These are phyloP conservation scores for Porpolomopsis calyptriformis DNA, from an alignment of 768 basidiomycete species.

Conservation along the genomic window DNA sequence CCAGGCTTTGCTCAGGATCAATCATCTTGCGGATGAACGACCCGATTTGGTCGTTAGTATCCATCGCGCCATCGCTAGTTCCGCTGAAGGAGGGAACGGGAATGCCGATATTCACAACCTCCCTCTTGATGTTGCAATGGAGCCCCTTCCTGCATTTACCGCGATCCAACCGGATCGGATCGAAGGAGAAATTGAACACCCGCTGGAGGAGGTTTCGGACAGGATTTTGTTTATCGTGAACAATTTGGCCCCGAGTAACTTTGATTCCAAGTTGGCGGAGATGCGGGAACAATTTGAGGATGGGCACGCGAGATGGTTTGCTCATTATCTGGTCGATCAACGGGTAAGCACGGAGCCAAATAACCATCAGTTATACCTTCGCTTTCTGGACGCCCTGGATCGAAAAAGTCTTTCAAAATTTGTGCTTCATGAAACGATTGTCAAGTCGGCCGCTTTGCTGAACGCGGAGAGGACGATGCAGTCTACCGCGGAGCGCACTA, in stretches of 20 bases:
- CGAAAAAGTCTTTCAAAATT: slow-evolving; percentile 56
- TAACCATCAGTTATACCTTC: slow-evolving; percentile 90
- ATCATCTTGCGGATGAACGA: slow-evolving; percentile 74
- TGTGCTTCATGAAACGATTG: slow-evolving; percentile 87
- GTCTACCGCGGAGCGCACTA: slow-evolving; percentile 72
- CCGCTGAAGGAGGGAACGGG: slow-evolving; percentile 32
- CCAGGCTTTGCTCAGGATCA: slow-evolving; percentile 77
- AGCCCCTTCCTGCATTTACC: slow-evolving; percentile 53
- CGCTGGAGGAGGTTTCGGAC: slow-evolving; percentile 84
- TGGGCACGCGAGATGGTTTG: slow-evolving; percentile 87
- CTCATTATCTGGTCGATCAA: slow-evolving; percentile 94
- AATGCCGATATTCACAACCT: slow-evolving; percentile 27
- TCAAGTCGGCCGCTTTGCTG: slow-evolving; percentile 75
- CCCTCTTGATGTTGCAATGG: slow-evolving; percentile 20
- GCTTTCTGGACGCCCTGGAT: slow-evolving; percentile 80
- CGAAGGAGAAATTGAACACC: slow-evolving; percentile 51
- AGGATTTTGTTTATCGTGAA: slow-evolving; percentile 96
- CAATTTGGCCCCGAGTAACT: slow-evolving; percentile 91
- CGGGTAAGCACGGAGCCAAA: slow-evolving; percentile 94
- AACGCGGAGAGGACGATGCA: slow-evolving; percentile 88
- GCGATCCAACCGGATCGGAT: slow-evolving; percentile 66
- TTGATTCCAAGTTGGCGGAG: slow-evolving; percentile 76
- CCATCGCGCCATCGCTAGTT: slow-evolving; percentile 55
- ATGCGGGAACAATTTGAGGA: slow-evolving; percentile 81
- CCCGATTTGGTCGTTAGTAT: slow-evolving; percentile 70